Evolutionary conservation across 225 moss, liverwort and hornwort species (phyloP).

Genomic region (Takakia lepidozioides): DNA sequence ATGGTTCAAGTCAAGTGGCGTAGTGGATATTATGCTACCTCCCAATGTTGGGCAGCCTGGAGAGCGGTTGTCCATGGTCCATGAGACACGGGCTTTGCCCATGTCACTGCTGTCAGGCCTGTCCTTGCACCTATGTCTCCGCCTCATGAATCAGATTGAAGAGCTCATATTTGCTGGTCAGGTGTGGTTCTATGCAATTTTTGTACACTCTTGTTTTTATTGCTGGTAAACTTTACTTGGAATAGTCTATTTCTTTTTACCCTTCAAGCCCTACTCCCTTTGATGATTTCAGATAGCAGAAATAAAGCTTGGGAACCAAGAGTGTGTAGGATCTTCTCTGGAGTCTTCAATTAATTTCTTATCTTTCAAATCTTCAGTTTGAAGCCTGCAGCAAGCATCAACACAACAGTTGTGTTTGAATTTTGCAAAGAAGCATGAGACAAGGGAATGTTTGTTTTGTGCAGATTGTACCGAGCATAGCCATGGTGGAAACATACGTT

Average conservation of each 20-base stretch:
- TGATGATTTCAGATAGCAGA: too few species aligned
- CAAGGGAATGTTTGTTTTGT: too few species aligned
- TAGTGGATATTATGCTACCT: constrained; percentile 45
- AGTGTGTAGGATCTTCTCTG: too few species aligned
- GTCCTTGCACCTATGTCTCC: constrained; percentile 84
- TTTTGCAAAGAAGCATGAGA: too few species aligned
- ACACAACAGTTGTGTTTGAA: too few species aligned
- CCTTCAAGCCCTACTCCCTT: too few species aligned
- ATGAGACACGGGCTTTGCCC: constrained; percentile 84
- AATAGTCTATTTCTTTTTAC: too few species aligned
- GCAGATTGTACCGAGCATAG: constrained; percentile 87
- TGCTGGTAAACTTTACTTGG: too few species aligned
- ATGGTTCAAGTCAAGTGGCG: constrained; percentile 90
- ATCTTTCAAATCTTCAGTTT: too few species aligned
- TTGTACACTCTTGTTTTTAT: neutral
- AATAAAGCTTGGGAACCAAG: too few species aligned
- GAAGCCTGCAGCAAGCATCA: too few species aligned
- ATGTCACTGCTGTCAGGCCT: constrained; percentile 82
- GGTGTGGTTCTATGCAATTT: constrained; percentile 22
- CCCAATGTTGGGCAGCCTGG: constrained; percentile 30
- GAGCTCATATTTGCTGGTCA: constrained; percentile 78
- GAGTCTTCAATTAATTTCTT: too few species aligned
- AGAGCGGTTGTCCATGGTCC: constrained; percentile 64
- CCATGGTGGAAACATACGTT: constrained; percentile 93
- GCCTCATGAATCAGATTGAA: constrained; percentile 75